Conservation (phyloP, 306 rosid genomes). For the Delonix regia region DNA sequence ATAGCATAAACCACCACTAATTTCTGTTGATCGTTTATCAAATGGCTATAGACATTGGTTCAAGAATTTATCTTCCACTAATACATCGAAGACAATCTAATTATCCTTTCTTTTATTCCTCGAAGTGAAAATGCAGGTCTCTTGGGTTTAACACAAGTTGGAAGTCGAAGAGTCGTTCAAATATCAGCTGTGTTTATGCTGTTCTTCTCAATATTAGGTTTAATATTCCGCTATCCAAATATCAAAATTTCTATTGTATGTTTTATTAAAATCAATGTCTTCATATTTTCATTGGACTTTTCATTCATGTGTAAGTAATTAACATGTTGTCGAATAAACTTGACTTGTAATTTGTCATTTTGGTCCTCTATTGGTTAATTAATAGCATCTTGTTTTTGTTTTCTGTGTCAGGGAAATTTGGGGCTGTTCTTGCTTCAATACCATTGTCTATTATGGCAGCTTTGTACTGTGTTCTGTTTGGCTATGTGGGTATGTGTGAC, state of each 20-base stretch:
- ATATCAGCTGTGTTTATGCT: constrained; percentile 83
- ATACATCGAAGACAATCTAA: constrained; percentile 22
- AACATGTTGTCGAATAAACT: neutral
- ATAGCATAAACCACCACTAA: neutral
- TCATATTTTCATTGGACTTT: neutral
- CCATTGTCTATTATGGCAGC: constrained; percentile 86
- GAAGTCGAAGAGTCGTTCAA: constrained; percentile 84
- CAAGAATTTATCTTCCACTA: constrained; percentile 7
- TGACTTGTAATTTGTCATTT: neutral
- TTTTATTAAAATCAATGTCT: neutral
- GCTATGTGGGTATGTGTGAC: constrained; percentile 72
- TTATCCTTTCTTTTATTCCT: constrained; percentile 25
- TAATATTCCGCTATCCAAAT: neutral
- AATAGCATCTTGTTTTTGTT: constrained; percentile 29
- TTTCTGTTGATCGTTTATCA: neutral
- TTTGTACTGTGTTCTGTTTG: constrained; percentile 79
- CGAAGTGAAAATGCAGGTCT: constrained; percentile 92
- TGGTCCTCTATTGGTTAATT: constrained; percentile 11
- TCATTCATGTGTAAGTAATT: neutral
- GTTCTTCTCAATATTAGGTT: constrained; percentile 87
- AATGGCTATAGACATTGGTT: neutral
- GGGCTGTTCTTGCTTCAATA: constrained; percentile 88
- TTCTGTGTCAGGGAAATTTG: constrained; percentile 74
- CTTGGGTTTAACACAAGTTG: constrained; percentile 78
- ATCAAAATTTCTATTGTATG: neutral